A percentile compares a stretch with the other conserved stretches of the same genome.
phyloP scores from a whole-genome alignment of 148 eudicot species.

The Cornus controversa region DNA sequence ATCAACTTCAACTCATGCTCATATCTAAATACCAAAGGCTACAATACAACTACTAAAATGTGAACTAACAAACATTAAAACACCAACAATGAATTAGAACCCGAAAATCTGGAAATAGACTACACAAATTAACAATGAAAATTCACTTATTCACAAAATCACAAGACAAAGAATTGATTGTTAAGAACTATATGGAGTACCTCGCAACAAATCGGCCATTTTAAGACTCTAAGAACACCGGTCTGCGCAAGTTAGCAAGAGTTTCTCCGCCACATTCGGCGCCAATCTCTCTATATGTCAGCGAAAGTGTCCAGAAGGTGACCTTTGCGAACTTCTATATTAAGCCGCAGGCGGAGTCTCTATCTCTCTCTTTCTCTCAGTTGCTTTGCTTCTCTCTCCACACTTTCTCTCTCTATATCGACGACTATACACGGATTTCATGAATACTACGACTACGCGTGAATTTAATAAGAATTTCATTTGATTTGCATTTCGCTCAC shows the following conservation, averaged over 20 bases:
- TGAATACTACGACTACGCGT: constrained; percentile 56
- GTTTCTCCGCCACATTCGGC: constrained; percentile 27
- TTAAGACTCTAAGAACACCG: constrained; percentile 10
- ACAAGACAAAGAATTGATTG: neutral
- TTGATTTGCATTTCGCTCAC: constrained; percentile 50
- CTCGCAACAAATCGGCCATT: constrained; percentile 17
- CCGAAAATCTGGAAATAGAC: constrained; percentile 14
- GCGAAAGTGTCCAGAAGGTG: neutral
- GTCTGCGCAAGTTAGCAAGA: constrained; percentile 12
- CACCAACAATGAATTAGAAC: neutral
- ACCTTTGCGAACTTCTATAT: neutral
- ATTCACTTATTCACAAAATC: constrained; percentile 7
- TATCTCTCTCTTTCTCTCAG: no score
- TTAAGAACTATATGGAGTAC: constrained; percentile 13
- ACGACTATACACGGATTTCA: constrained; percentile 48
- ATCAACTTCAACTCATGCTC: constrained; percentile 8
- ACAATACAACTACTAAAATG: neutral
- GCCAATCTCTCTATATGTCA: neutral
- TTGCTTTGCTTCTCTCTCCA: neutral
- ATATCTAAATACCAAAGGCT: neutral
- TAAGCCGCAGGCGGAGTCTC: neutral
- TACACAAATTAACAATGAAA: constrained; percentile 11
- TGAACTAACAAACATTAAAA: neutral
- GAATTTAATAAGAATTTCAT: constrained; percentile 51
- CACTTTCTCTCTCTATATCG: constrained; percentile 7